Base-by-base conservation (phyloP, 495 filamentous ascomycete species). In the Amorphotheca resinae region DNA sequence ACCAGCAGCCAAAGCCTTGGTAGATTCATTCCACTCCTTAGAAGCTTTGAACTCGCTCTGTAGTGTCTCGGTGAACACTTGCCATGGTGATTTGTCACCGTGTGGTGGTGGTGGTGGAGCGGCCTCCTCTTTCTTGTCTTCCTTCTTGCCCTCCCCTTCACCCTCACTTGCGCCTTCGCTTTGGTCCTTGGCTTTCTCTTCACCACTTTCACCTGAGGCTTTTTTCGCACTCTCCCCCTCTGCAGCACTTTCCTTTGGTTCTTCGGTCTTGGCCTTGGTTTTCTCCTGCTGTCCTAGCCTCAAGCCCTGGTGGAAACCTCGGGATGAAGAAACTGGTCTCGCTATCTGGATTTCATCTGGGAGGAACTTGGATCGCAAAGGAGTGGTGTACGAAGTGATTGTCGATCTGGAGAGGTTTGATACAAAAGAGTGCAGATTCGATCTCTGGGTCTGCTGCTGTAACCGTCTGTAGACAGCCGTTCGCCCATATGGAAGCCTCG, bases 21-120 rank as follows among this genome's bases (percentile, higher is more conserved):
- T 98, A 33, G 85, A 93, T 53, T 98, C 91, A 54, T 96, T 91
- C 91, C 93, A 98, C 62, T 98, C 91, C 59, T 96, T 93, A 14
- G 91, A 96, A 21, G 87, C 83, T 58, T 95, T 88, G 64, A 98
- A 91, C 58, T 96, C 91, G 38, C 70, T 68, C 55, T 84, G 76
- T 59, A 98, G 75, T 41, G 91, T 98, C 53, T 98, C 91, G 46
- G 85, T 83, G 69, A 98, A 98, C 30, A 98, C 91, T 62, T 95
- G 86, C 84, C 91, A 95, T 23, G 91, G 91, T 6, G 89, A 84
- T 66, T 98, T 98, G 64, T 93, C 86, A 46, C 91, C 93, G 54
- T 98, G 93, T 5, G 91, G 91, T 16, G 91, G 89, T 5, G 89
- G 93, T 16, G 84, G 82, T 6, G 91, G 82, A 43, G 69, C 63